phyloP scores from a whole-genome alignment of 129 eudicot genomes.

The Flaveria ramosissima region DNA sequence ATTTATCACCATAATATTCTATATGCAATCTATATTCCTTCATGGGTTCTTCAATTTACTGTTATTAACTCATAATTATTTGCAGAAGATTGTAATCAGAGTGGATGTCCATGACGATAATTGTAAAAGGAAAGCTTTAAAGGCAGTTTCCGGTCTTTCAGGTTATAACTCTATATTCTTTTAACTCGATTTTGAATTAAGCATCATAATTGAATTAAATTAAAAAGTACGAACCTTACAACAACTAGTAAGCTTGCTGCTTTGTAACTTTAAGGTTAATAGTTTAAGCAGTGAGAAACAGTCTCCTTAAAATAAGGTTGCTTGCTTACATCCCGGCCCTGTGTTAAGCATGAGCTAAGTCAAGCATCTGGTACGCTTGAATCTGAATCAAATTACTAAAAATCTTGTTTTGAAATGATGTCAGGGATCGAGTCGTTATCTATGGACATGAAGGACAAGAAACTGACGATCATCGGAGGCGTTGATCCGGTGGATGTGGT shows the following conservation, averaged over 20 bases:
- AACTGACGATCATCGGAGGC: constrained; percentile 40
- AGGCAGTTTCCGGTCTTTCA: not conserved
- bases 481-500: constrained; percentile 36
- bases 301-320: no score
- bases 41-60: not conserved
- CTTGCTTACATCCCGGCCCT: no score
- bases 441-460: constrained; percentile 40
- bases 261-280: no score
- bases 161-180: not conserved
- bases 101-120: not conserved
- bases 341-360: no score
- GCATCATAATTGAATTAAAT: no score
- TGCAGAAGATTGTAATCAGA: not conserved
- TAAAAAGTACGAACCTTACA: no score
- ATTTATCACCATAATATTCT: not conserved
- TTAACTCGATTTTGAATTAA: not conserved
- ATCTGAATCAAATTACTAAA: not conserved
- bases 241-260: no score
- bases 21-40: no score
- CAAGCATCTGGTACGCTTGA: no score
- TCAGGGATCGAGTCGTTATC: constrained; percentile 25
- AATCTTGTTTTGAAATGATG: not conserved
- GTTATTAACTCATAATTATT: not conserved
- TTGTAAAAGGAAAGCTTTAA: not conserved
- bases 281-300: no score